Evolutionary conservation across 805 yeast genomes (phyloP).

Genomic region (Clavispora fructus): DNA sequence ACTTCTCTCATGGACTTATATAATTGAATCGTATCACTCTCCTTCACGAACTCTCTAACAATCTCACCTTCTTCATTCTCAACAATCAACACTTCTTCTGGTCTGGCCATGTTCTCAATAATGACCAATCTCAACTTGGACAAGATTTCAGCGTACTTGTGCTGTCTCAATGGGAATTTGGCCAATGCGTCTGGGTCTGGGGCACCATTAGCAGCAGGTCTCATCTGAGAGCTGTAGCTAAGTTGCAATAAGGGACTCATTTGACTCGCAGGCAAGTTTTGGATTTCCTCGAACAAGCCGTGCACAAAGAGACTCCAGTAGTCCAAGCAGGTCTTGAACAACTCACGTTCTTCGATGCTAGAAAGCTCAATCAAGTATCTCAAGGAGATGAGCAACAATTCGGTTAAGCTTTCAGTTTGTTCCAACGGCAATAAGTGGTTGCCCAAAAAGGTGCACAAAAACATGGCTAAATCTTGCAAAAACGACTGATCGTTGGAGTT

Average conservation of each 20-base stretch:
- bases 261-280: slow-evolving; percentile 67
- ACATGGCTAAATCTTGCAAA: slow-evolving; percentile 92
- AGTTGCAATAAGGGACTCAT: slow-evolving; percentile 74
- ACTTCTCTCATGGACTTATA: slow-evolving; percentile 96
- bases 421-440: slow-evolving; percentile 69
- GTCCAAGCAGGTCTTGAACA: slow-evolving; percentile 91
- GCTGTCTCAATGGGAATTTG: slow-evolving; percentile 80
- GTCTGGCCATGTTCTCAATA: slow-evolving; percentile 96
- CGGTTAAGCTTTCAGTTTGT: slow-evolving; percentile 43
- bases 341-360: slow-evolving; percentile 89
- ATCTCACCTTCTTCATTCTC: slow-evolving; percentile 99
- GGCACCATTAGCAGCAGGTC: slow-evolving; percentile 62
- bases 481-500: slow-evolving; percentile 85
- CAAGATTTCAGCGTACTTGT: slow-evolving; percentile 71
- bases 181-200: slow-evolving; percentile 75
- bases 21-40: slow-evolving; percentile 92
- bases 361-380: slow-evolving; percentile 79
- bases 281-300: slow-evolving; percentile 79
- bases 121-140: slow-evolving; percentile 86
- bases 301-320: slow-evolving; percentile 89
- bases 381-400: slow-evolving; percentile 66
- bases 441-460: slow-evolving; percentile 74
- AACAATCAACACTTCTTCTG: slow-evolving; percentile 94
- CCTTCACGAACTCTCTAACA: slow-evolving; percentile 94
- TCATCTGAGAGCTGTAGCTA: slow-evolving; percentile 34